A percentile compares a stretch with the other conserved stretches of the same genome.
Evolutionary conservation across 2,329 filamentous ascomycete species (phyloP).

Genomic region (Cercospora brassicicola): DNA sequence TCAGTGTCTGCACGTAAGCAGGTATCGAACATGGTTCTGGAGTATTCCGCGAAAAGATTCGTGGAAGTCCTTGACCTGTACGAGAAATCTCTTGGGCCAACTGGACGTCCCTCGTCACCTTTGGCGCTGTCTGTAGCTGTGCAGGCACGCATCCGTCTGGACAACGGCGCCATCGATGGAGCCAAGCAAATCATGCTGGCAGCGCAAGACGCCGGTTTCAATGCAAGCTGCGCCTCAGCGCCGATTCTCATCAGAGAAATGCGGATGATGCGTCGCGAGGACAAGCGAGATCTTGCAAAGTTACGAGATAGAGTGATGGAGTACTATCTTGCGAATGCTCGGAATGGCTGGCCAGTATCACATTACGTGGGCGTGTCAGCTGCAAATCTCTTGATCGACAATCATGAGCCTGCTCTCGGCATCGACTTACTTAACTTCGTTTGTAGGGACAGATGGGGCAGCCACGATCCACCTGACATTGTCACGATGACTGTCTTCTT

Average conservation of each 20-base stretch:
- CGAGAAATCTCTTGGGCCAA: slow-evolving; percentile 18
- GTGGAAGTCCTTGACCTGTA: slow-evolving; percentile 33
- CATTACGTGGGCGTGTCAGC: slow-evolving; percentile 36
- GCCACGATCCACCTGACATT: slow-evolving; percentile 31
- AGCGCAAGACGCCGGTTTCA: slow-evolving; percentile 36
- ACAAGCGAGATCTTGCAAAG: slow-evolving; percentile 19
- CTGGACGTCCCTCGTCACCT: slow-evolving; percentile 32
- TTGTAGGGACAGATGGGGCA: slow-evolving; percentile 28
- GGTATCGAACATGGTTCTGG: slow-evolving; percentile 32
- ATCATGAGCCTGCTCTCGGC: slow-evolving; percentile 27
- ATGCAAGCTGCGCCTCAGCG: slow-evolving; percentile 31
- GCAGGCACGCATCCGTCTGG: slow-evolving; percentile 33
- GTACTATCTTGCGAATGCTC: slow-evolving; percentile 37
- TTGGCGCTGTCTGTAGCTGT: slow-evolving; percentile 35
- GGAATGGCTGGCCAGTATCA: slow-evolving; percentile 30
- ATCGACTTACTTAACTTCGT: slow-evolving; percentile 36
- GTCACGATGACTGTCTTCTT: slow-evolving; percentile 38
- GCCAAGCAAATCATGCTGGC: slow-evolving; percentile 29
- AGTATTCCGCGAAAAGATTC: slow-evolving; percentile 27
- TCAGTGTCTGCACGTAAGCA: neutral
- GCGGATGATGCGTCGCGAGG: slow-evolving; percentile 6
- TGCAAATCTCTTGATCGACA: slow-evolving; percentile 35
- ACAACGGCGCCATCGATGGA: slow-evolving; percentile 23
- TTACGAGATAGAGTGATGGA: slow-evolving; percentile 29
- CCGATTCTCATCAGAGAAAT: slow-evolving; percentile 36